Evolutionary conservation across 2,329 filamentous ascomycete species (phyloP).

Genomic region (Aureobasidium uvarum): DNA sequence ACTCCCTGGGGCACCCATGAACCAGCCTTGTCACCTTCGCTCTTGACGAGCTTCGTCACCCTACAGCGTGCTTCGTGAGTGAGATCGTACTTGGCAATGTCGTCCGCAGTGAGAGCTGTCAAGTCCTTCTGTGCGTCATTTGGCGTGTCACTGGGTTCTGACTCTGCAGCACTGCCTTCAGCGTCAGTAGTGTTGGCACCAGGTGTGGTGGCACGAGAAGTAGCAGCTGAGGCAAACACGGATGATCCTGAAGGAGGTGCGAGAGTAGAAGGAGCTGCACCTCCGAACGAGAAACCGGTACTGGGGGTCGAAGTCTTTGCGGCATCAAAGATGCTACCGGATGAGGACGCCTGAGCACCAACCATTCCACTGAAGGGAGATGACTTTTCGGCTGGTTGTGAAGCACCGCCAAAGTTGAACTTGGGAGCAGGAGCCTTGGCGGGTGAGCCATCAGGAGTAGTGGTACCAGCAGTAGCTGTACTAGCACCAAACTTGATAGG

Average conservation of each 20-base stretch:
- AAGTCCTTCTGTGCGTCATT: slow-evolving; percentile 51
- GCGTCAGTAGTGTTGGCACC: slow-evolving; percentile 45
- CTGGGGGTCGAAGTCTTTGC: slow-evolving; percentile 30
- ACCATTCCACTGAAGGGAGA: slow-evolving; percentile 6
- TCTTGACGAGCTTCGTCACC: slow-evolving; percentile 59
- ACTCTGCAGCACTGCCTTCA: slow-evolving; percentile 33
- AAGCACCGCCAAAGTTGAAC: slow-evolving; percentile 27
- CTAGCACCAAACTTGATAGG: slow-evolving; percentile 50
- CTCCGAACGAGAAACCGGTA: slow-evolving; percentile 44
- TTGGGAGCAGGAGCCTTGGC: slow-evolving; percentile 30
- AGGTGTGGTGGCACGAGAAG: slow-evolving; percentile 49
- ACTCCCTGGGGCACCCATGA: slow-evolving; percentile 55
- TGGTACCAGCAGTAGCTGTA: slow-evolving; percentile 31
- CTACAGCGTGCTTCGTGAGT: slow-evolving; percentile 67
- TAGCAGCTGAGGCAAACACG: slow-evolving; percentile 40
- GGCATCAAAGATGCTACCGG: slow-evolving; percentile 30
- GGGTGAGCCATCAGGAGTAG: slow-evolving; percentile 32
- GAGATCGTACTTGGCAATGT: slow-evolving; percentile 61
- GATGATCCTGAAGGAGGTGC: slow-evolving; percentile 36
- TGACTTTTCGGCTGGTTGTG: neutral
- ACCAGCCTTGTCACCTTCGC: slow-evolving; percentile 47
- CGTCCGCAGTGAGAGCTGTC: slow-evolving; percentile 64
- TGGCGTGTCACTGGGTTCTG: slow-evolving; percentile 33
- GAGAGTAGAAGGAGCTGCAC: slow-evolving; percentile 32
- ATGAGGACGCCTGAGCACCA: slow-evolving; percentile 27